Percentiles rank a stretch among this genome's conserved stretches.
These are phyloP conservation scores for Eucalyptus globulus DNA, from an alignment of 345 rosid species.

Conservation along the genomic window DNA sequence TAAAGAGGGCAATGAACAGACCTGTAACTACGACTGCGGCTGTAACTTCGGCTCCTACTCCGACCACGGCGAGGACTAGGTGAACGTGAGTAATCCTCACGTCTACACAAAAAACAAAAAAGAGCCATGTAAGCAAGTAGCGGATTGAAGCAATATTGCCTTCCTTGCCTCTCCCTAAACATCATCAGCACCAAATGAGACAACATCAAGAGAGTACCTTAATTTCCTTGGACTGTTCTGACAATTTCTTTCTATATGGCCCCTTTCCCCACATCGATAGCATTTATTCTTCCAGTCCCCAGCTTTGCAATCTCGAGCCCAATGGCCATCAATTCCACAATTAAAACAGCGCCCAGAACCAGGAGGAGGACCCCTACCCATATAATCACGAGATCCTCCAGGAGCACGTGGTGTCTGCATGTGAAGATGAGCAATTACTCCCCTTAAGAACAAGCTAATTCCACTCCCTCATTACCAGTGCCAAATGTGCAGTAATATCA, in stretches of 20 bases:
- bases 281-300: constrained; percentile 98
- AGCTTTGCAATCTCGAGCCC: constrained; percentile 97
- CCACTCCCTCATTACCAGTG: neutral
- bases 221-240: constrained; percentile 84
- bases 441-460: neutral
- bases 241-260: constrained; percentile 91
- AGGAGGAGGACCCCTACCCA: constrained; percentile 94
- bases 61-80: constrained; percentile 79
- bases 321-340: constrained; percentile 95
- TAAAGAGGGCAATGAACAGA: neutral
- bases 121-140: neutral
- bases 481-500: neutral
- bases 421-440: neutral
- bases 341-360: constrained; percentile 95
- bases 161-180: neutral
- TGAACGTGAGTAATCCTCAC: constrained; percentile 63
- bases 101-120: constrained; percentile 4
- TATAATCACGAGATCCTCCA: constrained; percentile 62
- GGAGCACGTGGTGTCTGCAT: constrained; percentile 78
- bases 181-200: neutral
- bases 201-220: constrained; percentile 10
- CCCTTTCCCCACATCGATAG: constrained; percentile 94
- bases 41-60: constrained; percentile 80
- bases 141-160: neutral
- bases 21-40: constrained; percentile 85